A percentile compares a stretch with the other conserved stretches of the same genome.
These are phyloP conservation scores for Apiospora pterosperma DNA, from an alignment of 2,329 filamentous ascomycete genomes.

Conservation along the genomic window DNA sequence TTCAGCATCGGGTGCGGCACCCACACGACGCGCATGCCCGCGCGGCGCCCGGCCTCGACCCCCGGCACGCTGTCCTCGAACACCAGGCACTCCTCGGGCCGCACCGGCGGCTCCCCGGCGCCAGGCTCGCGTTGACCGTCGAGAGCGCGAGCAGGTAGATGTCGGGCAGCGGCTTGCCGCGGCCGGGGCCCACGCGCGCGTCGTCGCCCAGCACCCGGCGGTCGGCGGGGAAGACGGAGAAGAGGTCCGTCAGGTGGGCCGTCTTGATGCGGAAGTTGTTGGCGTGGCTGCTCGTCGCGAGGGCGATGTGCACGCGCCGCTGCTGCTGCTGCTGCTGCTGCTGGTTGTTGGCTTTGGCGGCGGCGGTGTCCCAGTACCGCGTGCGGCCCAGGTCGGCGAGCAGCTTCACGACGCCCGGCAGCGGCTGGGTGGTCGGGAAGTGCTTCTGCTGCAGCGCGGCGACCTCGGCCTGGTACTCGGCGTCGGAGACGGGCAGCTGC, in stretches of 20 bases:
- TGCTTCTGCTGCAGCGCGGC: conserved; percentile 62
- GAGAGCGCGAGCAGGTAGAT: conserved; percentile 87
- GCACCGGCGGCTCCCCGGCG: conserved; percentile 61
- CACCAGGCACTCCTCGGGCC: conserved; percentile 84
- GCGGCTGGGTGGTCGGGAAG: conserved; percentile 72
- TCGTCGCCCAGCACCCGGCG: conserved; percentile 86
- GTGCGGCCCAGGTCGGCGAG: conserved; percentile 57
- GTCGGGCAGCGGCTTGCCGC: conserved; percentile 93
- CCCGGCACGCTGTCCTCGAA: conserved; percentile 96
- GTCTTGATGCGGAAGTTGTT: conserved; percentile 79
- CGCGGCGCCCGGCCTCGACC: conserved; percentile 83
- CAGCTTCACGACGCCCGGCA: conserved; percentile 74
- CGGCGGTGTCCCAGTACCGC: conserved; percentile 43
- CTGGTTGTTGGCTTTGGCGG: conserved; percentile 21
- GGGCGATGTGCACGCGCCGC: conserved; percentile 74
- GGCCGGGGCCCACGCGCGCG: conserved; percentile 66
- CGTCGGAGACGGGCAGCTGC: conserved; percentile 69
- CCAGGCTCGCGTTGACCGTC: conserved; percentile 75
- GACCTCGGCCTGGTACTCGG: conserved; percentile 62
- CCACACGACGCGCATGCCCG: conserved; percentile 95
- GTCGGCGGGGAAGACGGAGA: conserved; percentile 63
- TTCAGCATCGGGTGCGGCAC: conserved; percentile 78
- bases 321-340: conserved; percentile 25
- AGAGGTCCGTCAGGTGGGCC: conserved; percentile 53
- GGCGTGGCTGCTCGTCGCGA: conserved; percentile 76